Evolutionary conservation across 2,329 filamentous ascomycete species (phyloP), one percentile per base, ranked within the genome.

Genomic region (Orbilia blumenaviensis): DNA sequence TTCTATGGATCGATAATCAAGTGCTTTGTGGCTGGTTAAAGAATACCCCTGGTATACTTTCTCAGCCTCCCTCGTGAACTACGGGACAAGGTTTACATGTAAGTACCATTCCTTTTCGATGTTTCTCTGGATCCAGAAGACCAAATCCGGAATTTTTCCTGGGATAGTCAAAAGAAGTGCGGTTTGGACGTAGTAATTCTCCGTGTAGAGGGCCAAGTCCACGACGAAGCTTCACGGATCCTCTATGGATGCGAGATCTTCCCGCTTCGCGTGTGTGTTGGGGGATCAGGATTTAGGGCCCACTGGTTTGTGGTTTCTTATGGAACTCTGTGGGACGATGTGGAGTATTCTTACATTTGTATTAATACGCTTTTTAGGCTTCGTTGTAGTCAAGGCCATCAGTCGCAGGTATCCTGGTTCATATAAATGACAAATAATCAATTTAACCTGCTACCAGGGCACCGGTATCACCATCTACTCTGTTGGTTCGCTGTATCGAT

Each of bases 61-160:
- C 58, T 62, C 36, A 16, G 14, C 58, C 23, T 62, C 10, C 56
- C 56, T 5, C 56, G 36, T 10, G 60, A 63, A n/a, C 50, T 63
- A 16, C 60, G 60, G 4, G 60, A 50, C 18, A 42, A 50, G 38
- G 25, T 63, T 7, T 63, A 63, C 27, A 10, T n/a, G 1, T 32
- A 36, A 14, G n/a, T 63, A 6, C 18, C n/a, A n/a, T n/a, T 63
- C 1, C 14, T 50, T 3, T 10, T 34, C 41, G 12, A 46, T 25
- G 14, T 29, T 7, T 14, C 21, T 18, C 38, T 14, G 36, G n/a
- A 38, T 7, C 50, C 25, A 2, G 29, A 14, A 12, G 12, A 54
- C 10, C 14, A 32, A 21, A 36, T 54, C 4, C 16, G 18, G 18
- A 34, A 18, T 3, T 36, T 18, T 27, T 27, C 16, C 2, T 36